These are phyloP conservation scores for Heliamphora pulchella DNA, from an alignment of 179 eudicot genomes.

Conservation along the genomic window DNA sequence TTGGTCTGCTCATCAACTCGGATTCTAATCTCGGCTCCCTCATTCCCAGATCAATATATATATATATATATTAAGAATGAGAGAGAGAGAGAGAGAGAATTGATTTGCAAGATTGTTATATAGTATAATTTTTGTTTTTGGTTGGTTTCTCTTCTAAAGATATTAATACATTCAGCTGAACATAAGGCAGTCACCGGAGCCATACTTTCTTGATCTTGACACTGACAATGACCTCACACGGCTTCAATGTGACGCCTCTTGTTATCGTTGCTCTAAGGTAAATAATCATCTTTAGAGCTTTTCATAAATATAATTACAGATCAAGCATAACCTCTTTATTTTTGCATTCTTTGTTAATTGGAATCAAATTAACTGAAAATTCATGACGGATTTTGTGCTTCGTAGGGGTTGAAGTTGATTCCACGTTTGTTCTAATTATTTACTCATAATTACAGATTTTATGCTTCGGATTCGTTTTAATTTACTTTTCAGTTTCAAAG, in stretches of 20 bases:
- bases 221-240: constrained; percentile 98
- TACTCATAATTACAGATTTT: too few relatives aligned
- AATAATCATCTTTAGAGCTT: not conserved
- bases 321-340: too few relatives aligned
- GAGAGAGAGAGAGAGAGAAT: not conserved
- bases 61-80: too few relatives aligned
- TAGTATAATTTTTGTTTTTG: too few relatives aligned
- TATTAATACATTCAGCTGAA: constrained; percentile 57
- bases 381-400: not conserved
- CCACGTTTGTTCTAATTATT: not conserved
- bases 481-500: not conserved
- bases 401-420: not conserved
- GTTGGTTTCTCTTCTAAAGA: constrained; percentile 33
- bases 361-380: not conserved
- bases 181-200: constrained; percentile 76
- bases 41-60: too few relatives aligned
- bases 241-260: constrained; percentile 94
- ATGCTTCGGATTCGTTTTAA: too few relatives aligned
- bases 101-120: too few relatives aligned
- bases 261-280: constrained; percentile 47
- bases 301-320: too few relatives aligned
- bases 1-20: too few relatives aligned
- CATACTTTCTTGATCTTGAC: constrained; percentile 88
- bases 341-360: not conserved
- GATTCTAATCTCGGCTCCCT: too few relatives aligned